phyloP scores from a whole-genome alignment of 352 stramenopile species.

The Pythium sukuiense region DNA sequence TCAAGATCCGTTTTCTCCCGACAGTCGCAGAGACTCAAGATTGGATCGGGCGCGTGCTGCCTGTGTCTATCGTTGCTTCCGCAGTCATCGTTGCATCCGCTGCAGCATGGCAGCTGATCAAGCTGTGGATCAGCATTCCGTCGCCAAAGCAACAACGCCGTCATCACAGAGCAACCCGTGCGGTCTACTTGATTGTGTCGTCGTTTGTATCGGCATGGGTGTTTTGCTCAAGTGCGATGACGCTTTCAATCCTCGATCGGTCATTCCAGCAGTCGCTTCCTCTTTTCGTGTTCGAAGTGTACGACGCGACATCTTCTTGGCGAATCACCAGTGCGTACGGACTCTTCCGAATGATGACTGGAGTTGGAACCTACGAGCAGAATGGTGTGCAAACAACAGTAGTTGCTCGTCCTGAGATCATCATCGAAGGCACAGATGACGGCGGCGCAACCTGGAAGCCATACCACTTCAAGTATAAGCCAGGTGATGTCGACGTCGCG shows the following conservation, averaged over 20 bases:
- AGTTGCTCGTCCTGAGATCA: constrained; percentile 87
- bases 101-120: constrained; percentile 36
- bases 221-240: constrained; percentile 42
- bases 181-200: constrained; percentile 32
- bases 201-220: constrained; percentile 31
- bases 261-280: constrained; percentile 39
- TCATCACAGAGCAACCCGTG: background rate
- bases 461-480: constrained; percentile 89
- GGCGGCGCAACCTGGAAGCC: constrained; percentile 58
- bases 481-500: constrained; percentile 41
- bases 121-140: background rate
- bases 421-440: constrained; percentile 76
- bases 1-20: constrained; percentile 33
- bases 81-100: constrained; percentile 17
- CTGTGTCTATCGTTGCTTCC: constrained; percentile 26
- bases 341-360: constrained; percentile 90
- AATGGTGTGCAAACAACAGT: constrained; percentile 39
- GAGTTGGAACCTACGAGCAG: constrained; percentile 55
- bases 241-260: constrained; percentile 42
- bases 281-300: constrained; percentile 28
- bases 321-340: constrained; percentile 75
- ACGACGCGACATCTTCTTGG: constrained; percentile 34
- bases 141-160: background rate
- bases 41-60: constrained; percentile 43
- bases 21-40: constrained; percentile 42